Conservation (phyloP, 495 filamentous ascomycete genomes). For the Trichocladium antarcticum region DNA sequence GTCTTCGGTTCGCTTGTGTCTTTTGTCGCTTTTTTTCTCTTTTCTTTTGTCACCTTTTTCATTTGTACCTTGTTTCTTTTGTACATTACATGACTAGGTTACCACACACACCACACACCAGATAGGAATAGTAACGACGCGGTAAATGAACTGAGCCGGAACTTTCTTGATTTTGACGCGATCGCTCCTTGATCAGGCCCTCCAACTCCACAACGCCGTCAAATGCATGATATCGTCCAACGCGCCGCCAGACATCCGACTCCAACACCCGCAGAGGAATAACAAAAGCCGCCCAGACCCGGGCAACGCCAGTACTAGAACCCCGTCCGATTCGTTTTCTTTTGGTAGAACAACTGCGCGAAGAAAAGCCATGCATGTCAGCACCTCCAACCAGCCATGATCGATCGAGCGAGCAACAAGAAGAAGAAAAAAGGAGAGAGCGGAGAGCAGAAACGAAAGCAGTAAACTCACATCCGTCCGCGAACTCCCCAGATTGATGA, state of each 20-base stretch:
- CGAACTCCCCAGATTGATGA: slow-evolving; percentile 93
- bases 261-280: neutral
- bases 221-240: neutral
- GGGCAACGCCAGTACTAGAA: slow-evolving; percentile 34
- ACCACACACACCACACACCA: neutral
- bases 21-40: too few species aligned
- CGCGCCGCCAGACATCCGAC: neutral
- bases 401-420: too few species aligned
- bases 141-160: neutral
- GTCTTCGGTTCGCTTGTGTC: neutral
- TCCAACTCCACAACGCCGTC: neutral
- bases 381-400: slow-evolving; percentile 4
- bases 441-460: slow-evolving; percentile 1
- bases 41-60: neutral
- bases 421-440: neutral
- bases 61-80: neutral
- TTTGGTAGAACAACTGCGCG: slow-evolving; percentile 41
- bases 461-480: slow-evolving; percentile 83
- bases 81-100: neutral
- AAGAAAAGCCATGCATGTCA: slow-evolving; percentile 13
- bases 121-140: neutral
- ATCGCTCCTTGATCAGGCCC: neutral
- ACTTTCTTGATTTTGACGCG: neutral
- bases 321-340: slow-evolving; percentile 41
- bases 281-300: slow-evolving; percentile 26